Evolutionary conservation across 2,329 filamentous ascomycete genomes (phyloP).

Genomic region (Triangularia verruculosa): DNA sequence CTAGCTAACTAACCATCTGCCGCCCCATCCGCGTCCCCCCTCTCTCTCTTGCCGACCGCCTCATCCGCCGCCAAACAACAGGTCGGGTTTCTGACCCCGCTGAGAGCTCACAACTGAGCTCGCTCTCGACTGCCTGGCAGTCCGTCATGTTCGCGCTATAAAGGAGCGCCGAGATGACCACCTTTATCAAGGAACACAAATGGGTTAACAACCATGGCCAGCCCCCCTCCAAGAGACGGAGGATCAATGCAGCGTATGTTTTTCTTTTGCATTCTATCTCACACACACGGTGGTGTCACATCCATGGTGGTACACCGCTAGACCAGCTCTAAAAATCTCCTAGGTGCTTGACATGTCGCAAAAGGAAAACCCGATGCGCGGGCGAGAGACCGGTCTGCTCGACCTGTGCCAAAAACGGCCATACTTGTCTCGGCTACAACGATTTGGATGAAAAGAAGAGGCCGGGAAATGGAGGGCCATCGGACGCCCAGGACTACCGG

Average conservation of each 20-base stretch:
- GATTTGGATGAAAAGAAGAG: slow-evolving; percentile 50
- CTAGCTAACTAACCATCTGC: neutral
- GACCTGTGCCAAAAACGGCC: slow-evolving; percentile 69
- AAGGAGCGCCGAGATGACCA: slow-evolving; percentile 42
- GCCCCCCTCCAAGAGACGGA: slow-evolving; percentile 72
- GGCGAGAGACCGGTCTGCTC: slow-evolving; percentile 70
- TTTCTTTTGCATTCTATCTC: slow-evolving; percentile 20
- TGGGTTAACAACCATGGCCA: slow-evolving; percentile 82
- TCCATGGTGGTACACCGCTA: neutral
- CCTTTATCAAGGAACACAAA: slow-evolving; percentile 60
- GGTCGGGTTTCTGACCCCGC: slow-evolving; percentile 10
- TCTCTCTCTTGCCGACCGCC: slow-evolving; percentile 13
- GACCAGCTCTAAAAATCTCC: slow-evolving; percentile 13
- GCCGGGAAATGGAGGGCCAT: slow-evolving; percentile 24
- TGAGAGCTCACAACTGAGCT: slow-evolving; percentile 18
- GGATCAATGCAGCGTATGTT: slow-evolving; percentile 75
- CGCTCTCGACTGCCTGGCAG: slow-evolving; percentile 13
- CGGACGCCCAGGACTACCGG: slow-evolving; percentile 1
- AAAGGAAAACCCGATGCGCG: slow-evolving; percentile 72
- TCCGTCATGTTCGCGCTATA: slow-evolving; percentile 37
- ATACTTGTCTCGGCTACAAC: slow-evolving; percentile 65
- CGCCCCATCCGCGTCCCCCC: slow-evolving; percentile 2
- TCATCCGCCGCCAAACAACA: neutral
- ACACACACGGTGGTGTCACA: neutral
- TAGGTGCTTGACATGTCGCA: slow-evolving; percentile 70